A percentile compares a stretch with the other conserved stretches of the same genome.
phyloP scores from a whole-genome alignment of 305 asterid genomes.

The Fraxinus greggii region DNA sequence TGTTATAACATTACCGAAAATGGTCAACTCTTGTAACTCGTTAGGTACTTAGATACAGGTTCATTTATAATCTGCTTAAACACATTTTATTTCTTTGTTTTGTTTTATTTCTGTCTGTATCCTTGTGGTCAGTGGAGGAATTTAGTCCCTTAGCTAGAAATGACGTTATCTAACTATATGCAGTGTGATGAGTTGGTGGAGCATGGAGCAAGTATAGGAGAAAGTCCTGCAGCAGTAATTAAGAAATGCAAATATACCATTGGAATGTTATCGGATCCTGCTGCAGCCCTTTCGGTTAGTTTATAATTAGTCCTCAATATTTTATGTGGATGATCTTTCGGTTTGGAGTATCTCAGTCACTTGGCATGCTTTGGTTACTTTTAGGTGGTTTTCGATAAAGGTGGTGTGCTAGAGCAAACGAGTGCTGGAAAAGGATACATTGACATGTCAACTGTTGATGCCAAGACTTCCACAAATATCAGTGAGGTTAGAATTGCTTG shows the following conservation, averaged over 20 bases:
- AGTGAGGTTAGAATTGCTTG: conserved; percentile 52
- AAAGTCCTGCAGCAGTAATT: conserved; percentile 81
- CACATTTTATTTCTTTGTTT: neutral
- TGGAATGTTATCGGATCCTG: conserved; percentile 90
- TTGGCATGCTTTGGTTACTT: conserved; percentile 10
- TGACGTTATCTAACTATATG: conserved; percentile 17
- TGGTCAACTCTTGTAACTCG: too few relatives aligned
- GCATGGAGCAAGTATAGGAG: conserved; percentile 81
- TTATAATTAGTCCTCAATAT: neutral
- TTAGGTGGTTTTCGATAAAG: conserved; percentile 86
- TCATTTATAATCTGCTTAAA: too few relatives aligned
- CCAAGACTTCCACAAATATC: conserved; percentile 84
- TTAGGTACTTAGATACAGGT: neutral
- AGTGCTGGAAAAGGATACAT: conserved; percentile 78
- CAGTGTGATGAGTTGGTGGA: conserved; percentile 91
- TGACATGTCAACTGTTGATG: conserved; percentile 96
- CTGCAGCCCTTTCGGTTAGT: conserved; percentile 90
- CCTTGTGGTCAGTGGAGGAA: too few relatives aligned
- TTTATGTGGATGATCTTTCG: neutral
- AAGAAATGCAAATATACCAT: conserved; percentile 94
- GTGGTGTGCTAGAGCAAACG: conserved; percentile 81
- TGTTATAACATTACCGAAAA: neutral
- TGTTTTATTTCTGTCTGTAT: neutral
- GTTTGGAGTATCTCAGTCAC: conserved; percentile 5
- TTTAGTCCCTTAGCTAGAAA: neutral